Percentiles rank a stretch among this genome's conserved stretches.
Conservation (phyloP, 805 yeast genomes). For the Komagataella ulmi region DNA sequence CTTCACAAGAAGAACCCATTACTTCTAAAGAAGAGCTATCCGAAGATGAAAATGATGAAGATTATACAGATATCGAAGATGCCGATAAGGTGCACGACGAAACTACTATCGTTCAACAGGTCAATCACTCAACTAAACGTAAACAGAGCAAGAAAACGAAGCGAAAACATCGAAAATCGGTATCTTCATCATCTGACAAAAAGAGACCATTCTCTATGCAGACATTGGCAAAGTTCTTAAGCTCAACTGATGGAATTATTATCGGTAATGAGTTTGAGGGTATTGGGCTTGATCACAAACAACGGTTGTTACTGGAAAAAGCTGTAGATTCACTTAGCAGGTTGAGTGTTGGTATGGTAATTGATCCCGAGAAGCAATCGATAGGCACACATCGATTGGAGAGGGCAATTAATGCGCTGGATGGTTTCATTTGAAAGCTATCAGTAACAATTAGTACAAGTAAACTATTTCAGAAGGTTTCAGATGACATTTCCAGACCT, state of each 20-base stretch:
- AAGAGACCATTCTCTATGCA: constrained; percentile 21
- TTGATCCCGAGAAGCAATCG: constrained; percentile 68
- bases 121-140: background rate
- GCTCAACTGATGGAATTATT: constrained; percentile 46
- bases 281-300: constrained; percentile 61
- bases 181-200: constrained; percentile 8
- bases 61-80: constrained; percentile 6
- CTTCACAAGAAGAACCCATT: background rate
- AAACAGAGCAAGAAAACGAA: constrained; percentile 1
- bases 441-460: background rate
- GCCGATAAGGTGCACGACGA: background rate
- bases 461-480: too few species aligned
- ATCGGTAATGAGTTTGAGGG: constrained; percentile 63
- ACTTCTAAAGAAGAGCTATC: constrained; percentile 1
- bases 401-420: constrained; percentile 73
- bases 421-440: constrained; percentile 39
- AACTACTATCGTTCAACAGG: background rate
- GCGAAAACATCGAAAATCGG: constrained; percentile 7
- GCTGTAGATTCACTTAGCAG: constrained; percentile 77
- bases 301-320: constrained; percentile 69
- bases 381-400: constrained; percentile 73
- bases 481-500: too few species aligned
- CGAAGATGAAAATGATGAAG: constrained; percentile 3
- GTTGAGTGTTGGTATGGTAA: constrained; percentile 80
- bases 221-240: constrained; percentile 36